Evolutionary conservation across 2,329 filamentous ascomycete genomes (phyloP).

Genomic region (Aureobasidium sp.): DNA sequence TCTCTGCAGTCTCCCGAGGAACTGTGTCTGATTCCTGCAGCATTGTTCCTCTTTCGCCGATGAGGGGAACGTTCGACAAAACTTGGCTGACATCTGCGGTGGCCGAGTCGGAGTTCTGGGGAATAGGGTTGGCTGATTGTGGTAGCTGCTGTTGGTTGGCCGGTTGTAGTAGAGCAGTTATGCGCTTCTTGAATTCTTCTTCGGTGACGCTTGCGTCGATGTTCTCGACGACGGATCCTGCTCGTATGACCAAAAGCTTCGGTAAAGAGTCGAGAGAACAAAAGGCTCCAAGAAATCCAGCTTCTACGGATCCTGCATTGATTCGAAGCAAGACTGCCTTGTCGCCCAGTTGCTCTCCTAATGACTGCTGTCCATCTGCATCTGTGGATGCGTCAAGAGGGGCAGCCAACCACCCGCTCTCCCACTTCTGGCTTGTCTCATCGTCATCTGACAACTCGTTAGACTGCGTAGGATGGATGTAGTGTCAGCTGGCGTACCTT

Average conservation of each 20-base stretch:
- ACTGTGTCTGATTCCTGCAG: background rate
- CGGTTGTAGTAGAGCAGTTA: background rate
- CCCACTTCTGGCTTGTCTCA: constrained; percentile 51
- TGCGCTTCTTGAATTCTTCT: constrained; percentile 21
- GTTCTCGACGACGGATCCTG: constrained; percentile 14
- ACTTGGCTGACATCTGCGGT: constrained; percentile 9
- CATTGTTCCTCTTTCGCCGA: constrained; percentile 2
- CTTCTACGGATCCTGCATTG: constrained; percentile 66
- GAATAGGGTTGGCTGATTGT: background rate
- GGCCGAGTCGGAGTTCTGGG: background rate
- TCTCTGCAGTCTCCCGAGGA: constrained; percentile 1
- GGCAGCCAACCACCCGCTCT: constrained; percentile 25
- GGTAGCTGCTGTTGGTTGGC: background rate
- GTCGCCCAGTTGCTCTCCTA: constrained; percentile 43
- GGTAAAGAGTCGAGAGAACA: constrained; percentile 75
- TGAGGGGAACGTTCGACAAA: background rate
- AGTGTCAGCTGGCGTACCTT: constrained; percentile 9
- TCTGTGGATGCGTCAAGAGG: background rate
- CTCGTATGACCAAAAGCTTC: constrained; percentile 62
- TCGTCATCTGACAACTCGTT: constrained; percentile 49
- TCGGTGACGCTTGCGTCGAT: constrained; percentile 12
- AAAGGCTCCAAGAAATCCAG: constrained; percentile 71
- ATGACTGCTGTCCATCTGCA: background rate
- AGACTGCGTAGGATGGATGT: background rate
- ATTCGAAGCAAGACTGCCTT: constrained; percentile 65